A percentile compares a stretch with the other conserved stretches of the same genome.
Evolutionary conservation across 2,329 filamentous ascomycete genomes (phyloP).

Genomic region (Bipolaris victoriae): DNA sequence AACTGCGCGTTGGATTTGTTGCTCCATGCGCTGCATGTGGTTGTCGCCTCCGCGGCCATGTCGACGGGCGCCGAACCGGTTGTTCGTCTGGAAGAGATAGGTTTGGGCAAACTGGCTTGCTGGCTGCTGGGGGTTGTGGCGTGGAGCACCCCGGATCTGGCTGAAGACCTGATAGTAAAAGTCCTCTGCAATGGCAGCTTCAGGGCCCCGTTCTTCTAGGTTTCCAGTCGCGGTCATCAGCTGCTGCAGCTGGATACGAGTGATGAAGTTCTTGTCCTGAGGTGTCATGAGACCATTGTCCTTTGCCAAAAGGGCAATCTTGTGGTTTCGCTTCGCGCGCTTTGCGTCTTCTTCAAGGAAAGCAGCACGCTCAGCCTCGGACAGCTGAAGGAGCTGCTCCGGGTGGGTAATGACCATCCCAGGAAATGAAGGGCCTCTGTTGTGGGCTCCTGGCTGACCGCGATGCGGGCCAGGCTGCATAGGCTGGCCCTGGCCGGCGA

Average conservation of each 20-base stretch:
- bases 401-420: conserved; percentile 68
- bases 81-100: conserved; percentile 93
- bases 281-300: conserved; percentile 98
- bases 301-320: conserved; percentile 90
- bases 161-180: conserved; percentile 99
- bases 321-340: conserved; percentile 95
- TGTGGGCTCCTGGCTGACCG: conserved; percentile 45
- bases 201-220: conserved; percentile 76
- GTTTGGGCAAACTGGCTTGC: conserved; percentile 97
- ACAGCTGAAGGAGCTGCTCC: conserved; percentile 75
- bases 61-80: conserved; percentile 76
- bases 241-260: conserved; percentile 95
- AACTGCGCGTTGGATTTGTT: conserved; percentile 95
- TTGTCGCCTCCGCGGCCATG: conserved; percentile 88
- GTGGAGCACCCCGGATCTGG: conserved; percentile 87
- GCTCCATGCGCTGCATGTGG: conserved; percentile 98
- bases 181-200: conserved; percentile 85
- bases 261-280: conserved; percentile 99
- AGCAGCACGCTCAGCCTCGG: conserved; percentile 81
- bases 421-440: conserved; percentile 57
- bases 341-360: conserved; percentile 92
- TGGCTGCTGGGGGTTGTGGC: conserved; percentile 90
- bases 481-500: conserved; percentile 54
- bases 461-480: conserved; percentile 44
- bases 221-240: conserved; percentile 91